These are phyloP conservation scores for Blastocystis sp. DNA, from an alignment of 352 stramenopile species.

Conservation along the genomic window DNA sequence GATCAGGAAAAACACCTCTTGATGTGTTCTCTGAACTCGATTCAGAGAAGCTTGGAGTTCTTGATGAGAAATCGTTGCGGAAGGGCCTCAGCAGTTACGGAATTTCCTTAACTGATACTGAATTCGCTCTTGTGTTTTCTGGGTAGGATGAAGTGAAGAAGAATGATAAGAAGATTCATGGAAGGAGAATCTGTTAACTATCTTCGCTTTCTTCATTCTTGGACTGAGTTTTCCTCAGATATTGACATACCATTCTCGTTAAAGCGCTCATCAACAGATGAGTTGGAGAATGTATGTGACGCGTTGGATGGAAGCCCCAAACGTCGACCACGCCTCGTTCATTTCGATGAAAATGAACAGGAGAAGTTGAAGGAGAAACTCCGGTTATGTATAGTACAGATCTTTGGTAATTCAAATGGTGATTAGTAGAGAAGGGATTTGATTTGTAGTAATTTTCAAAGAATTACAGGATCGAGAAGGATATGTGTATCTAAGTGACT, in stretches of 20 bases:
- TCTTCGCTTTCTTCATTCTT: slow-evolving; percentile 21
- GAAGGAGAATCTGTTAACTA: slow-evolving; percentile 1
- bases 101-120: neutral
- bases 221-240: neutral
- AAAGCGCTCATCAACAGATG: slow-evolving; percentile 20
- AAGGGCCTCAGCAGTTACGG: neutral
- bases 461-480: neutral
- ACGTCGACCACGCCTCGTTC: neutral
- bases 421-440: neutral
- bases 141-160: neutral
- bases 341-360: neutral
- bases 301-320: neutral
- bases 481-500: slow-evolving; percentile 7
- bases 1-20: neutral
- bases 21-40: slow-evolving; percentile 33
- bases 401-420: neutral
- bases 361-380: neutral
- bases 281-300: neutral
- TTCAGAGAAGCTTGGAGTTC: slow-evolving; percentile 15
- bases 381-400: neutral
- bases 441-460: slow-evolving; percentile 9
- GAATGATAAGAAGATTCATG: neutral
- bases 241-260: neutral
- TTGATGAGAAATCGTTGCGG: neutral
- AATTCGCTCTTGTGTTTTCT: slow-evolving; percentile 10